Base-by-base conservation (phyloP, 768 basidiomycete species). In the Candolleomyces efflorescens region DNA sequence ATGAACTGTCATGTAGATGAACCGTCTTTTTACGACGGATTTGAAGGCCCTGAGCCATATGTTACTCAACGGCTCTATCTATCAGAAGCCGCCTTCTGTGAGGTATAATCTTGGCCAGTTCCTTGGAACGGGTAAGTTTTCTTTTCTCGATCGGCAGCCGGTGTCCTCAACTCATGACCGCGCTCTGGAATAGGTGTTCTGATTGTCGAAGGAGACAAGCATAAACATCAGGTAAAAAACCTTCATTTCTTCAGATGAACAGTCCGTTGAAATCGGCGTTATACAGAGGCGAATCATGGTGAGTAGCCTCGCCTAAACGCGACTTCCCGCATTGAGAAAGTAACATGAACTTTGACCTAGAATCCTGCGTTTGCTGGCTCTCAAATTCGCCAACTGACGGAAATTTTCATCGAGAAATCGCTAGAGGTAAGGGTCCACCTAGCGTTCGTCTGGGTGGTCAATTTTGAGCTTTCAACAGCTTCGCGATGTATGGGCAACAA, bases 291-390 rank as follows among this genome's bases (percentile, higher is more conserved):
- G 66, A 61, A 69, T 80, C 22, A 78, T 80, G 78, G 79, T 49
- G n/a, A 7, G 11, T 46, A 22, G 9, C 22, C 51, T 5, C 1
- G 11, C 32, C n/a, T n/a, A n/a, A n/a, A 32, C 32, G 11, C 1
- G 5, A 32, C 11, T 1, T 11, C 32, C 11, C 11, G 1, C 32
- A 5, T 32, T 5, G 6, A 32, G 32, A 32, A 5, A 11, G 7
- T 32, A 32, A 32, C 11, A 11, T 11, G 32, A 26, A 24, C 1
- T 37, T 48, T 26, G 11, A 49, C 22, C 9, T 49, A 81, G 86
- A 88, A 87, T 60, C 86, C 86, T 12, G 85, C 85, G 0, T 89
- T 89, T 62, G 84, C 86, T 1, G 74, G 77, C 2, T 69, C 77
- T 0, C 85, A 86, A 62, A 77, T 87, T 39, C 74, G 85, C 2